Evolutionary conservation across 179 eudicot genomes (phyloP).

Genomic region (Heliamphora pulchella): DNA sequence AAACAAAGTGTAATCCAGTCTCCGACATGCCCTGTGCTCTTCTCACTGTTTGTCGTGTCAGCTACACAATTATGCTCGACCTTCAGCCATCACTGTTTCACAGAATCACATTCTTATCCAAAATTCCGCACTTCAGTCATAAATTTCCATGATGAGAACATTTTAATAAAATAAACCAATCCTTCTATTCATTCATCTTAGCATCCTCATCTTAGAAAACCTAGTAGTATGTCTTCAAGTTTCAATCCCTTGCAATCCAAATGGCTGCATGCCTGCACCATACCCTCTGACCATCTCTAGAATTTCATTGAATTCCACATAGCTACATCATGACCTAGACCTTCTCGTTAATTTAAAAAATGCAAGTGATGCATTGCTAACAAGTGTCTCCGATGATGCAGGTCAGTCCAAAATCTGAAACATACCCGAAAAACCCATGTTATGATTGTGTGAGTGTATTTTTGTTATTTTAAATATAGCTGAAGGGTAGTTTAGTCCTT

Average conservation of each 20-base stretch:
- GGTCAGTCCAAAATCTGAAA: not conserved
- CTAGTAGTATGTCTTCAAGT: not conserved
- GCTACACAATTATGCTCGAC: too few species aligned
- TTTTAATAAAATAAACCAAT: conserved; percentile 1
- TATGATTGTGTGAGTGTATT: too few species aligned
- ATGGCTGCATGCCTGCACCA: conserved; percentile 8
- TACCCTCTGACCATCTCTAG: not conserved
- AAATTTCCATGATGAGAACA: too few species aligned
- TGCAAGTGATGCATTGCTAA: not conserved
- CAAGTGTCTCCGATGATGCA: not conserved
- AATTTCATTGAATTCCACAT: conserved; percentile 2
- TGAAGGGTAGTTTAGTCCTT: too few species aligned
- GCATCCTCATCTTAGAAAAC: not conserved
- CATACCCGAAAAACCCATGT: too few species aligned
- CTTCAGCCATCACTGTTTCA: too few species aligned
- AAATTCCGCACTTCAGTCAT: too few species aligned
- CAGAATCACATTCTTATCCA: too few species aligned
- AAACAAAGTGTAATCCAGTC: not conserved
- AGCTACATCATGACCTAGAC: not conserved
- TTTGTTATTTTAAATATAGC: too few species aligned
- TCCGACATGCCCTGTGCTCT: too few species aligned
- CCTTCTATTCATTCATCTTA: not conserved
- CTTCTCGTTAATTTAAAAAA: not conserved
- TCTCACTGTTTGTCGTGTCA: not conserved
- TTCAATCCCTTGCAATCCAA: not conserved